Conservation (phyloP, 1,284 basidiomycete genomes). For the Ganoderma leucocontextum region DNA sequence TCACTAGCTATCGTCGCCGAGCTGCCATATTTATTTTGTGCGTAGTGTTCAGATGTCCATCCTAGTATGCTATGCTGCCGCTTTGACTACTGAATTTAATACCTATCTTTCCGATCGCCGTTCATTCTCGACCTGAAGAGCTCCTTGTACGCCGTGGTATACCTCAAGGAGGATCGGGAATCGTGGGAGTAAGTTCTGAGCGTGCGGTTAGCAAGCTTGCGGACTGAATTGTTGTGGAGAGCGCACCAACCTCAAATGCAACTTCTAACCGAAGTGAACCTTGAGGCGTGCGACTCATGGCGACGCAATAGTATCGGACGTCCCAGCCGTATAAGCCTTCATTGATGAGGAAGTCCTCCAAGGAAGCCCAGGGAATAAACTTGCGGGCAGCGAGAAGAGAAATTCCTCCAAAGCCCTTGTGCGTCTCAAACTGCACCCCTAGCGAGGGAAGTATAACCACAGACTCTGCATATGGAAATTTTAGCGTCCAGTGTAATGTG, state of each 20-base stretch:
- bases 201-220: neutral
- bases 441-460: conserved; percentile 68
- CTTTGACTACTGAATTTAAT: neutral
- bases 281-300: conserved; percentile 47
- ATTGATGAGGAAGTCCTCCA: conserved; percentile 75
- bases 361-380: conserved; percentile 63
- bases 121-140: conserved; percentile 21
- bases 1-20: conserved; percentile 9
- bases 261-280: conserved; percentile 51
- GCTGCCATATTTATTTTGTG: conserved; percentile 8
- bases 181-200: conserved; percentile 69
- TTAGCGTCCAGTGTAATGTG: neutral
- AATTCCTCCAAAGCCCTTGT: conserved; percentile 59
- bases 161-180: conserved; percentile 67
- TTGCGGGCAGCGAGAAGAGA: conserved; percentile 55
- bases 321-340: conserved; percentile 77
- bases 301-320: conserved; percentile 71
- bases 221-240: conserved; percentile 5
- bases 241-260: conserved; percentile 57
- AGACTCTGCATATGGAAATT: conserved; percentile 59
- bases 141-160: conserved; percentile 62
- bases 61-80: conserved; percentile 4
- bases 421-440: conserved; percentile 77
- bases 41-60: neutral
- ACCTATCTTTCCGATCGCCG: neutral